These are phyloP conservation scores for Raddia distichophylla DNA, from an alignment of 176 grass and related monocot genomes.

Conservation along the genomic window DNA sequence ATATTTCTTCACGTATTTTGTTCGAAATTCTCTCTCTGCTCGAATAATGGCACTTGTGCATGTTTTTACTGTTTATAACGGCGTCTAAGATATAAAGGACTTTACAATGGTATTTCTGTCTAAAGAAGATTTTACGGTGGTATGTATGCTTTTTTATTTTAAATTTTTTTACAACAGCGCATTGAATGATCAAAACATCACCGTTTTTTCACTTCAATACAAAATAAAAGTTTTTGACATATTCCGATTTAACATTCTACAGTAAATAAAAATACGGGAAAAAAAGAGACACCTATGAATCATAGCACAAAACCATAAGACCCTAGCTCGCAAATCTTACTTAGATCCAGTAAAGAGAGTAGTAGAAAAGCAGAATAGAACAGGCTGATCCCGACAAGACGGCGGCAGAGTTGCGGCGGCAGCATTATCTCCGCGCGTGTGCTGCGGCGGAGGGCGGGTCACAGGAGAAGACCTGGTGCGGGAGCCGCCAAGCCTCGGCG, in stretches of 20 bases:
- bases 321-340: not conserved
- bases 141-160: too few relatives aligned
- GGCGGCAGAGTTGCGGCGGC: not conserved
- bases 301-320: not conserved
- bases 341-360: not conserved
- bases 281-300: not conserved
- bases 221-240: not conserved
- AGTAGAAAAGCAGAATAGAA: not conserved
- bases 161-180: too few relatives aligned
- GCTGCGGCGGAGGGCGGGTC: constrained; percentile 39
- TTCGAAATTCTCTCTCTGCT: too few relatives aligned
- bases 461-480: constrained; percentile 78
- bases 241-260: not conserved
- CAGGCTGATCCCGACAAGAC: not conserved
- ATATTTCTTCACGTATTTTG: too few relatives aligned
- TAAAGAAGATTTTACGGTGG: too few relatives aligned
- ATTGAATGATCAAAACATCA: not conserved
- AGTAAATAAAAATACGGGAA: not conserved
- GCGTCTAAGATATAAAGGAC: too few relatives aligned
- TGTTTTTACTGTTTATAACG: too few relatives aligned
- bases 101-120: too few relatives aligned
- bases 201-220: not conserved
- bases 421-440: constrained; percentile 21
- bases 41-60: too few relatives aligned
- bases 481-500: constrained; percentile 82